phyloP scores from a whole-genome alignment of 305 asterid genomes.

The Solanum chacoense region DNA sequence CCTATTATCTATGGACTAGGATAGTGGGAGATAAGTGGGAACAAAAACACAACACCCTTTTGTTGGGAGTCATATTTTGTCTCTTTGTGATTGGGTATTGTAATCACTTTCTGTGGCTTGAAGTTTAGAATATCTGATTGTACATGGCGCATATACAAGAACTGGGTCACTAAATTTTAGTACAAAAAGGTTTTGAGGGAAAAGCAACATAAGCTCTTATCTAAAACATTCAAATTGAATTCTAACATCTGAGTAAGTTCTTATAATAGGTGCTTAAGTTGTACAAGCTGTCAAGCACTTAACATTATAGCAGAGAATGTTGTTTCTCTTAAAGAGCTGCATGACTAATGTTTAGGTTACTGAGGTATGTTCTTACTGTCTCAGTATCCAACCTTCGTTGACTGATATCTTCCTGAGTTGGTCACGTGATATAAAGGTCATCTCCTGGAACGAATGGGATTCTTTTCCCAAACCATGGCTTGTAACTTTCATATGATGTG shows the following conservation, averaged over 20 bases:
- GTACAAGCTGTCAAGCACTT: neutral
- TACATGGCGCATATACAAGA: neutral
- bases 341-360: neutral
- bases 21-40: neutral
- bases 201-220: neutral
- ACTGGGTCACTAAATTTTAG: neutral
- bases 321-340: neutral
- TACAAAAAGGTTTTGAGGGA: neutral
- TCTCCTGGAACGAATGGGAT: neutral
- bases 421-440: neutral
- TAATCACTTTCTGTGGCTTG: neutral
- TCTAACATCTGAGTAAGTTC: neutral
- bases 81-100: neutral
- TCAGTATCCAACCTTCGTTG: neutral
- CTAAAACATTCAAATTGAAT: neutral
- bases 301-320: neutral
- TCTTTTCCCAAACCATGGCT: neutral
- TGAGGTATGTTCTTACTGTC: neutral
- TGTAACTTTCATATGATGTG: neutral
- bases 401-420: neutral
- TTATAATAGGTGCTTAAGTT: neutral
- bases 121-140: neutral
- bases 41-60: neutral
- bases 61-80: neutral
- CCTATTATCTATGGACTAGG: neutral